phyloP scores from a whole-genome alignment of 345 rosid species.

The Citrus cavaleriei region DNA sequence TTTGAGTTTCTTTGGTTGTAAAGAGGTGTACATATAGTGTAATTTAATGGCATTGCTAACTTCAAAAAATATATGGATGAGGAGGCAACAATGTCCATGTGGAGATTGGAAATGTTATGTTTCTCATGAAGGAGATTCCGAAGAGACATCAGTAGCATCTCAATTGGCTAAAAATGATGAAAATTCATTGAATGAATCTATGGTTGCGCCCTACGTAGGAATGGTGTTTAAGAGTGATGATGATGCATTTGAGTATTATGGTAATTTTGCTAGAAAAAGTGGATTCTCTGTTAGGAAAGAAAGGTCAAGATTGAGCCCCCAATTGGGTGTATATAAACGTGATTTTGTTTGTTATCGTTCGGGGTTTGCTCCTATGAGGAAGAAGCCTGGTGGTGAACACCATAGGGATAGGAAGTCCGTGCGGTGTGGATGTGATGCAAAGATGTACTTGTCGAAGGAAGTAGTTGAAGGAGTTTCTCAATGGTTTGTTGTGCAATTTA shows the following conservation, averaged over 20 bases:
- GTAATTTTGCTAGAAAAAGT: slow-evolving; percentile 33
- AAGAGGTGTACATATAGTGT: not conserved
- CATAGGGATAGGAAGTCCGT: slow-evolving; percentile 39
- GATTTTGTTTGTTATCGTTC: slow-evolving; percentile 41
- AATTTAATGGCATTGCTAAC: slow-evolving; percentile 11
- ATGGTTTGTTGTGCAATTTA: slow-evolving; percentile 39
- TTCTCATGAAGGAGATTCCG: slow-evolving; percentile 28
- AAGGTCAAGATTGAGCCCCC: slow-evolving; percentile 36
- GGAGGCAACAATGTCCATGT: slow-evolving; percentile 42
- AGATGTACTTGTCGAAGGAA: slow-evolving; percentile 38
- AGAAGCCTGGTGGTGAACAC: slow-evolving; percentile 29
- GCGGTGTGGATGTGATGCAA: slow-evolving; percentile 37
- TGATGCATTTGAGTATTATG: slow-evolving; percentile 35
- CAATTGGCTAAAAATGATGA: slow-evolving; percentile 23
- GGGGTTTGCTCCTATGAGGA: slow-evolving; percentile 33
- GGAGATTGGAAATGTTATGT: slow-evolving; percentile 41
- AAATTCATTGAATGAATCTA: slow-evolving; percentile 9
- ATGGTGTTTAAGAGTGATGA: slow-evolving; percentile 37
- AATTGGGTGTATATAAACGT: slow-evolving; percentile 32
- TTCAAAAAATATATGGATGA: slow-evolving; percentile 31
- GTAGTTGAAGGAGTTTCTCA: slow-evolving; percentile 34
- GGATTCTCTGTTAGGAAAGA: slow-evolving; percentile 36
- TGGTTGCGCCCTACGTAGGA: slow-evolving; percentile 36
- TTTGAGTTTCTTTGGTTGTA: not conserved
- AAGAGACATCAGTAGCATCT: slow-evolving; percentile 24